A percentile compares a stretch with the other conserved stretches of the same genome.
Evolutionary conservation across 108 stramenopile species (phyloP).

Genomic region (Pseudonitzschia pungens): DNA sequence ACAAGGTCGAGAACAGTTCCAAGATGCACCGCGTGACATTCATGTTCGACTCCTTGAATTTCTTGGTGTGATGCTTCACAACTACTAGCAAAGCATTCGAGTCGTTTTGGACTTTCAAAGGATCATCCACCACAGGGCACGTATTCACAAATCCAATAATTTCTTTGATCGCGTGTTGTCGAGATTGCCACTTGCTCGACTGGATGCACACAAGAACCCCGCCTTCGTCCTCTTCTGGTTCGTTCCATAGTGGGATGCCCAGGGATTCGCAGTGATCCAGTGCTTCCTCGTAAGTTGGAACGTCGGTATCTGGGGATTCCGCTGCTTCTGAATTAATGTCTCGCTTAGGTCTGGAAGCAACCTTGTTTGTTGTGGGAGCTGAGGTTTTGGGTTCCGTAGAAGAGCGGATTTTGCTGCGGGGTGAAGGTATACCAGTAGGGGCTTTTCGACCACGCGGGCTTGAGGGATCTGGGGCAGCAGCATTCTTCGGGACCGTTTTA

Average conservation of each 20-base stretch:
- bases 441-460: background rate
- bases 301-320: background rate
- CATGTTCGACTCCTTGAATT: conserved; percentile 84
- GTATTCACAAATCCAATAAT: conserved; percentile 46
- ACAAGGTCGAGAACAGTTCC: conserved; percentile 57
- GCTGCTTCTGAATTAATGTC: background rate
- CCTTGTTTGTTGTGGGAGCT: background rate
- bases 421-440: background rate
- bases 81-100: conserved; percentile 53
- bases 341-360: background rate
- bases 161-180: conserved; percentile 60
- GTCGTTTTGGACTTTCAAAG: conserved; percentile 17
- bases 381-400: background rate
- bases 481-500: background rate
- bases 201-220: conserved; percentile 72
- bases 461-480: background rate
- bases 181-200: conserved; percentile 69
- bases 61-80: conserved; percentile 65
- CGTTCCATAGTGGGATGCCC: conserved; percentile 69
- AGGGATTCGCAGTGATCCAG: conserved; percentile 38
- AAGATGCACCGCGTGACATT: conserved; percentile 69
- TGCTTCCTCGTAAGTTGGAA: conserved; percentile 53
- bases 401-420: background rate
- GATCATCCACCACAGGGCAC: conserved; percentile 16
- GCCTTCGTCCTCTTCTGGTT: conserved; percentile 60